phyloP scores from a whole-genome alignment of 1,284 basidiomycete species.

The Apiotrichum akiyoshidainum region DNA sequence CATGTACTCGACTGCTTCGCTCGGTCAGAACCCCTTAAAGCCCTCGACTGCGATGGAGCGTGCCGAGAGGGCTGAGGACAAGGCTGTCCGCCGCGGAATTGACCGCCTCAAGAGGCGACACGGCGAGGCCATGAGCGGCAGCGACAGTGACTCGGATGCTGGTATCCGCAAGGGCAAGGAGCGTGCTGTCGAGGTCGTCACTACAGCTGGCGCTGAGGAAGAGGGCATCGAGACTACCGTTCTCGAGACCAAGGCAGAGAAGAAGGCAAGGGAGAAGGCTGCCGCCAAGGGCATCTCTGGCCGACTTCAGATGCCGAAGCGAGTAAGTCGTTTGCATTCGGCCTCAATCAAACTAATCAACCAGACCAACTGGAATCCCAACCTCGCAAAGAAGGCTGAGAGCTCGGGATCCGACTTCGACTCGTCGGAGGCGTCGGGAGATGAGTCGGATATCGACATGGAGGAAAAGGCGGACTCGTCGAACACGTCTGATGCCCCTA shows the following conservation, averaged over 20 bases:
- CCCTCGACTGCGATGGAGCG: constrained; percentile 54
- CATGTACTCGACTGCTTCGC: constrained; percentile 35
- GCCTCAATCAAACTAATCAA: background rate
- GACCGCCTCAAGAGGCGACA: constrained; percentile 56
- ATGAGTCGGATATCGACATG: constrained; percentile 16
- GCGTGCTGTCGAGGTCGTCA: constrained; percentile 60
- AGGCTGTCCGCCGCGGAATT: constrained; percentile 66
- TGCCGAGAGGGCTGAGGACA: constrained; percentile 72
- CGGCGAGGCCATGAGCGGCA: constrained; percentile 59
- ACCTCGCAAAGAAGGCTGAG: constrained; percentile 20
- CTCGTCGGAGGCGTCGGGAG: constrained; percentile 39
- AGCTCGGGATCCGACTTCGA: constrained; percentile 46
- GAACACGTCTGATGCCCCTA: background rate
- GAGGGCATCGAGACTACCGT: constrained; percentile 52
- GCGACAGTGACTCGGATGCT: constrained; percentile 53
- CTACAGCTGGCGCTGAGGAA: constrained; percentile 54
- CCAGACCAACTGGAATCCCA: constrained; percentile 45
- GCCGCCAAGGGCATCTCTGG: constrained; percentile 18
- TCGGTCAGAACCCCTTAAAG: constrained; percentile 45
- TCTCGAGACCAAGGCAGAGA: constrained; percentile 36
- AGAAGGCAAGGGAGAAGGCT: constrained; percentile 23
- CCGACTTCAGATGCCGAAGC: constrained; percentile 29
- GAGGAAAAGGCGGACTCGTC: background rate
- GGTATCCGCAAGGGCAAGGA: constrained; percentile 55
- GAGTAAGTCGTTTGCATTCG: constrained; percentile 24